phyloP scores from a whole-genome alignment of 352 stramenopile species.

The Aphanomyces invadans region DNA sequence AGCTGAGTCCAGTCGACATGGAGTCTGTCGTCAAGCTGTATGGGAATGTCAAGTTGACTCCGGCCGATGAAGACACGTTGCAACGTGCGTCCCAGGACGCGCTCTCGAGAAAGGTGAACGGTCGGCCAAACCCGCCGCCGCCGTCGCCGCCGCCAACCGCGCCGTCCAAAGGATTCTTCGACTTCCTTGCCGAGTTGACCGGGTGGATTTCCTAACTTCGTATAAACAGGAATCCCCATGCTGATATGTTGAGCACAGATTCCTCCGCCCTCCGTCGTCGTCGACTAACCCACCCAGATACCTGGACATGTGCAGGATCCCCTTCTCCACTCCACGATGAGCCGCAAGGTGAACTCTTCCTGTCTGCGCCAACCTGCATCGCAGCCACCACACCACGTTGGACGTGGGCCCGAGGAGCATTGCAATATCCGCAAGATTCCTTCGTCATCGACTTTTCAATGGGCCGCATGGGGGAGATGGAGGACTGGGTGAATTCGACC shows the following conservation, averaged over 20 bases:
- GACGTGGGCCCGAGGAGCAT: too few species aligned
- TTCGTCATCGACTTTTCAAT: too few species aligned
- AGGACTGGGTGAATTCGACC: too few species aligned
- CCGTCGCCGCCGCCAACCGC: neutral
- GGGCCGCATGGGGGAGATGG: too few species aligned
- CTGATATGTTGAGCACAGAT: neutral
- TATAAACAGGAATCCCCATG: neutral
- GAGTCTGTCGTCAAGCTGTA: conserved; percentile 2
- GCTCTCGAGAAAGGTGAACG: neutral
- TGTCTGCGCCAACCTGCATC: too few species aligned
- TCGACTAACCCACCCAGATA: too few species aligned
- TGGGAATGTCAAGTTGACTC: neutral
- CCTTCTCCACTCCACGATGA: too few species aligned
- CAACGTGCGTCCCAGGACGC: neutral
- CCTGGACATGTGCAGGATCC: too few species aligned
- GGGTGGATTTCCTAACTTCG: neutral
- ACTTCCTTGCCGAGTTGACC: neutral
- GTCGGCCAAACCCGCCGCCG: neutral
- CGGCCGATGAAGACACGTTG: neutral
- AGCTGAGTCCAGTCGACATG: conserved; percentile 5
- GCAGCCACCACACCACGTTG: too few species aligned
- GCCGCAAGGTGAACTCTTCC: too few species aligned
- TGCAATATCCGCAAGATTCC: too few species aligned
- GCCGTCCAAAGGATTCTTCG: neutral
- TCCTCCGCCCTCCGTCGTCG: too few species aligned